Conservation (phyloP, 306 rosid genomes). For the apple (Malus domestica) region ASM211411v1 NC_041797.1:1429001-1429500, state of each 20-base stretch:
- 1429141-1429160: accelerated
- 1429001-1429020: too few relatives aligned
- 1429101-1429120: constrained; percentile 46
- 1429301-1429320: not conserved
- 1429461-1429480: not conserved
- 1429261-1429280: not conserved
- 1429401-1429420: constrained; percentile 51
- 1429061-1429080: constrained; percentile 42
- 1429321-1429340: not conserved
- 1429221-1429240: too few relatives aligned
- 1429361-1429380: constrained; percentile 60
- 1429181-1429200: not conserved
- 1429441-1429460: constrained; percentile 20
- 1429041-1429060: not conserved
- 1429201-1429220: too few relatives aligned
- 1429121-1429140: constrained; percentile 10
- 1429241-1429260: not conserved
- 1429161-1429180: too few relatives aligned
- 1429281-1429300: not conserved
- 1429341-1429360: constrained; percentile 52
- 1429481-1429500: not conserved
- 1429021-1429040: not conserved
- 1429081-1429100: constrained; percentile 41
- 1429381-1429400: constrained; percentile 64
- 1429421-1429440: not conserved